Base-by-base conservation (phyloP, 2,329 filamentous ascomycete species). In the Fusarium luffae region DNA sequence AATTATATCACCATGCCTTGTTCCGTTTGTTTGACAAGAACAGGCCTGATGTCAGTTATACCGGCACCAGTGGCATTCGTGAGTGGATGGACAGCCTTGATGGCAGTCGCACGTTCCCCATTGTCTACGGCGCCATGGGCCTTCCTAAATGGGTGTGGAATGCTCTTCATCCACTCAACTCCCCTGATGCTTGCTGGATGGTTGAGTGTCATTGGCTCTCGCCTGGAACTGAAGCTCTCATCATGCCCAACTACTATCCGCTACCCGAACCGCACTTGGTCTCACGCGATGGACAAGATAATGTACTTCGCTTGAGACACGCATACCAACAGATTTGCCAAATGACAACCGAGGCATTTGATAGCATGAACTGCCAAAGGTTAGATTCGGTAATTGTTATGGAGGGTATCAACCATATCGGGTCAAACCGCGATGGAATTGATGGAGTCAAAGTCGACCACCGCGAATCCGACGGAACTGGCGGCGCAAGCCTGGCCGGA, bases 241-340 rank as follows among this genome's bases (percentile, higher is more conserved):
- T 75, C 6, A 8, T 73, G 4, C 68, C 72, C 19, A 69, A 74
- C 43, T 69, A 67, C 34, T 74, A 74, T 23, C 63, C 66, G 8
- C 19, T 30, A 1, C 60, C 60, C 10, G 56, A 69, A 21, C 65
- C 64, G 13, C 42, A 63, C n/a, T 18, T 71, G 18, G 16, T 66
- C 13, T 47, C 47, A 14, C 10, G 14, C 4, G 13, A 11, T 18
- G 14, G 18, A 11, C 9, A n/a, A 3, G 11, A 5, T 21, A 13
- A 7, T 18, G 49, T 37, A 7, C 23, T 25, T 14, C 23, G 12
- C 27, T 13, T 27, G 19, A 1, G 37, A 1, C 18, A 52, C 2
- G 25, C 48, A 6, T 68, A 48, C 12, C 13, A 25, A 4, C 27
- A 30, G 3, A 49, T 69, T 7, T 51, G 47, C 10, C 52, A 41